Base-by-base conservation (phyloP, 2,329 filamentous ascomycete genomes). In the Neocucurbitaria cava region DNA sequence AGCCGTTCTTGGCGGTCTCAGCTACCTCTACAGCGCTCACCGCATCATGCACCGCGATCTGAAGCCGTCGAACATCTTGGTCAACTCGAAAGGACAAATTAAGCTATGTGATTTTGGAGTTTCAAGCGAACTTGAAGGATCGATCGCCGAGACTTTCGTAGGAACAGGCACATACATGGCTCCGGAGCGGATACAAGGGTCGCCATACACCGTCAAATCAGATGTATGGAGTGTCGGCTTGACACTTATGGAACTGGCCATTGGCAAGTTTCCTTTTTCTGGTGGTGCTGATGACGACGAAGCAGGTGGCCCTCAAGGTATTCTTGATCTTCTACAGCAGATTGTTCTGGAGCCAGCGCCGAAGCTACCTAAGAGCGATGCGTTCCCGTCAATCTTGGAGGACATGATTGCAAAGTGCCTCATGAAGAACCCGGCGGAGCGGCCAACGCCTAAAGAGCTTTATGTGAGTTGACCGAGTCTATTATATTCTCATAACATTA, bases 151-250 rank as follows among this genome's bases (percentile, higher is more conserved):
- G 73, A 99, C 95, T 0, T 99, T 99, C 70, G 95, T 99, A 31
- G 95, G 95, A 48, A 99, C 95, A 1, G 97, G 95, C 33, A 99
- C 95, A 51, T 99, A 99, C 81, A 99, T 99, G 95, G 95, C 95
- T 0, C 95, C 95, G 0, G 95, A 99, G 80, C 87, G 95, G 76
- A 99, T 99, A 65, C 93, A 98, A 75, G 95, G 95, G 59, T 92
- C 95, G 61, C 92, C 91, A 68, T 99, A 99, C 78, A 96, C 94
- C 0, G 94, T 99, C 69, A 97, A 97, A 77, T 97, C 93, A 11
- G 95, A 99, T 75, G 95, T 99, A 3, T 99, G 95, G 95, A 97
- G 93, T 84, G 96, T 97, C 59, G 95, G 95, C 28, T 81, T 99
- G 63, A 89, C 89, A 0, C 87, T 99, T 59, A 98, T 99, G 93